Evolutionary conservation across 169 alveolate genomes (phyloP).

Genomic region (Eimeria tenella): DNA sequence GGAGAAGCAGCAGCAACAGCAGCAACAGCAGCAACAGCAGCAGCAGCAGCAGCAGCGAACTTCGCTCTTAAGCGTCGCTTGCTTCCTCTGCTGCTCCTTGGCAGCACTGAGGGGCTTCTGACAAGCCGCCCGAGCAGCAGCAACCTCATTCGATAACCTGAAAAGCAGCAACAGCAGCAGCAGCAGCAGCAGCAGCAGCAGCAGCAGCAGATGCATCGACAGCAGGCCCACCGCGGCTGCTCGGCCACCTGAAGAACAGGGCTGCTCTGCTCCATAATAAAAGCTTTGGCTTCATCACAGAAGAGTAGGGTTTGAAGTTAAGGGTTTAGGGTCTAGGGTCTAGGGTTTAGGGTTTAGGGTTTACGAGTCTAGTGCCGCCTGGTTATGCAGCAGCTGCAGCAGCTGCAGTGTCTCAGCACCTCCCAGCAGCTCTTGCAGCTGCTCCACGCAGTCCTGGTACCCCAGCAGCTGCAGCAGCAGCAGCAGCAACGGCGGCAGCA

Average conservation of each 20-base stretch:
- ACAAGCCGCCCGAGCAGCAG: neutral
- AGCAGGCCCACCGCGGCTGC: no score
- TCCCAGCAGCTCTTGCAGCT: neutral
- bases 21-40: no score
- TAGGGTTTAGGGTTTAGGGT: constrained; percentile 37
- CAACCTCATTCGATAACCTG: neutral
- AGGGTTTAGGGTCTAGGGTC: constrained; percentile 32
- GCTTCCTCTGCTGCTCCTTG: neutral
- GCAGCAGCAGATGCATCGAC: no score
- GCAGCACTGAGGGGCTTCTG: neutral
- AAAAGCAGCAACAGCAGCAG: neutral
- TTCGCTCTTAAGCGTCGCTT: neutral
- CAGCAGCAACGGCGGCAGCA: neutral
- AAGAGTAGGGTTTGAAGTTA: neutral
- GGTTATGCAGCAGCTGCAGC: neutral
- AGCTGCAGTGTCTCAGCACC: neutral
- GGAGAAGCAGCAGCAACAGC: neutral
- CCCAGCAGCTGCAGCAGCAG: neutral
- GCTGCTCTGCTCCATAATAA: neutral
- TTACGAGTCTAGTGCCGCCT: neutral
- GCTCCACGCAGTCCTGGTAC: neutral
- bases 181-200: neutral
- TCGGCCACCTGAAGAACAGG: neutral
- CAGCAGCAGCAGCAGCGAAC: neutral
- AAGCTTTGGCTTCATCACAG: neutral